Evolutionary conservation across 2,329 filamentous ascomycete genomes (phyloP).

Genomic region (Bipolaris sorokiniana): DNA sequence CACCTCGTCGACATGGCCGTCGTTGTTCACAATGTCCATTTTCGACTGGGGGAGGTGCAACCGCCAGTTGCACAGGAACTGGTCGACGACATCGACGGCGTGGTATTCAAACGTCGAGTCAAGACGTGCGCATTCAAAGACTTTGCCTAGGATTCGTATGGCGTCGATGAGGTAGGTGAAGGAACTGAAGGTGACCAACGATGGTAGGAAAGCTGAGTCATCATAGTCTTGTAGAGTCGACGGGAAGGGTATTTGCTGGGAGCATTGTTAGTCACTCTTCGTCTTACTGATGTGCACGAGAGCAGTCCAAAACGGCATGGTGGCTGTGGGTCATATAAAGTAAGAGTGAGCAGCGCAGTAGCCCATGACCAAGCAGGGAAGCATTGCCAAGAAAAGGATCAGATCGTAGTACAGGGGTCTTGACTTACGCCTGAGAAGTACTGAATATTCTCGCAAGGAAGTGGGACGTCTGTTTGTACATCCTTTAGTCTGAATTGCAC

Average conservation of each 20-base stretch:
- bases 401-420: conserved; percentile 1
- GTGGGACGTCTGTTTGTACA: conserved; percentile 68
- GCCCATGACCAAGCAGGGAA: conserved; percentile 14
- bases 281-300: not conserved
- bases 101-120: conserved; percentile 51
- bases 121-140: conserved; percentile 62
- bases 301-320: conserved; percentile 3
- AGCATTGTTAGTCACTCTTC: conserved; percentile 3
- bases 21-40: conserved; percentile 70
- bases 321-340: conserved; percentile 1
- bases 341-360: conserved; percentile 4
- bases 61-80: conserved; percentile 74
- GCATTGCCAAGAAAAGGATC: conserved; percentile 20
- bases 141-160: conserved; percentile 75
- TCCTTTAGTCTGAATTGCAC: conserved; percentile 74
- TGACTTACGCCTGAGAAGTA: conserved; percentile 56
- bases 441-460: conserved; percentile 84
- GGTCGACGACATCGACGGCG: conserved; percentile 62
- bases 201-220: conserved; percentile 72
- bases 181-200: conserved; percentile 76
- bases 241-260: conserved; percentile 45
- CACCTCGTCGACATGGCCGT: conserved; percentile 77
- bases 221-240: conserved; percentile 75
- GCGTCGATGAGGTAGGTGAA: conserved; percentile 85
- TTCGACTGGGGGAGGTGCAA: conserved; percentile 78